phyloP scores from a whole-genome alignment of 2,329 filamentous ascomycete genomes.

The Scleromitrula shiraiana region DNA sequence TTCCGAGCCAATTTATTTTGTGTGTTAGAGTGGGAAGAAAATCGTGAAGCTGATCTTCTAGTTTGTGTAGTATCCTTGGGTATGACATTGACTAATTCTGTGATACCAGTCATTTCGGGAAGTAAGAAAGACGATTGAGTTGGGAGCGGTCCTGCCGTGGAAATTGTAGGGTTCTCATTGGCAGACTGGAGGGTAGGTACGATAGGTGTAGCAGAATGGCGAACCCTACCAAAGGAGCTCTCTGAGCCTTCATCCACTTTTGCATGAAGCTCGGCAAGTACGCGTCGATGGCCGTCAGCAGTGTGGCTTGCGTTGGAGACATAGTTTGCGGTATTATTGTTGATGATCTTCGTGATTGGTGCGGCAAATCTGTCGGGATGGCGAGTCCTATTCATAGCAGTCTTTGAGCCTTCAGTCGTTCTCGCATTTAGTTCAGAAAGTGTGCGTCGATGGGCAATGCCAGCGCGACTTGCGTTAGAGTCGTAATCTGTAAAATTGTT shows the following conservation, averaged over 20 bases:
- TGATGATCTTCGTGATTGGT: too few species aligned
- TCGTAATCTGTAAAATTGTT: constrained; percentile 17
- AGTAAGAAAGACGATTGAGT: not conserved
- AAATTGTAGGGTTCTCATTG: not conserved
- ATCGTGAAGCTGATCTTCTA: not conserved
- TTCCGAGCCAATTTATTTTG: too few species aligned
- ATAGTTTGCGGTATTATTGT: constrained; percentile 14
- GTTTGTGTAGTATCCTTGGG: not conserved
- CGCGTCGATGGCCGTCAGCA: constrained; percentile 35
- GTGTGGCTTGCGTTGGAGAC: constrained; percentile 27
- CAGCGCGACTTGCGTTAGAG: constrained; percentile 27
- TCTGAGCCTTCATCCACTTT: constrained; percentile 44
- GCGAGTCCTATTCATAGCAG: constrained; percentile 31
- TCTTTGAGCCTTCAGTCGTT: constrained; percentile 43
- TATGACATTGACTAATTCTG: not conserved
- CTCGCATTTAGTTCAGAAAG: constrained; percentile 49
- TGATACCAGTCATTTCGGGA: not conserved
- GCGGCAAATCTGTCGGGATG: not conserved
- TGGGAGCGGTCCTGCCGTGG: not conserved
- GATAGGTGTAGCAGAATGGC: not conserved
- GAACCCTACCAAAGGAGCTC: constrained; percentile 32
- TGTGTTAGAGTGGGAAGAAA: not conserved
- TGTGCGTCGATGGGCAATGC: constrained; percentile 36
- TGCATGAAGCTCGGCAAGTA: constrained; percentile 48
- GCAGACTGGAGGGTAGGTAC: not conserved